Percentiles rank a stretch among this genome's conserved stretches.
Evolutionary conservation across 192 early-diverging fungal species (phyloP).

Genomic region (Coemansia sp.): DNA sequence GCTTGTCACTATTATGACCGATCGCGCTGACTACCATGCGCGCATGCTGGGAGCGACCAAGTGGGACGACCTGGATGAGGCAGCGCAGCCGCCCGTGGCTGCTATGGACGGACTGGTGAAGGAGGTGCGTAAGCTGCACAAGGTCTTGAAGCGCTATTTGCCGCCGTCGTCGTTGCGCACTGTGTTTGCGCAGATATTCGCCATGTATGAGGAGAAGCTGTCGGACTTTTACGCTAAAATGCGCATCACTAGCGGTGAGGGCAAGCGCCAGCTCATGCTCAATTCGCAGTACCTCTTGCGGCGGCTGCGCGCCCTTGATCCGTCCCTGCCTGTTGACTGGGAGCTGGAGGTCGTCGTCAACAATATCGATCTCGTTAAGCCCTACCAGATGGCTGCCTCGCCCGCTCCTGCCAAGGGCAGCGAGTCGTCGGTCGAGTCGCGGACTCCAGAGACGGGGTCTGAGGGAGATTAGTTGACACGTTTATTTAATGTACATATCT

Average conservation of each 20-base stretch:
- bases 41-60: conserved; percentile 63
- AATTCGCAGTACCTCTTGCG: conserved; percentile 74
- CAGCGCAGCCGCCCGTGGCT: conserved; percentile 26
- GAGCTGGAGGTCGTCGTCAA: conserved; percentile 76
- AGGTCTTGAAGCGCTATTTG: conserved; percentile 86
- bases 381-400: conserved; percentile 22
- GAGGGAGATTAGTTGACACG: not conserved
- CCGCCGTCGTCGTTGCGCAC: conserved; percentile 65
- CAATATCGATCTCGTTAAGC: conserved; percentile 69
- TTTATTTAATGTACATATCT: not conserved
- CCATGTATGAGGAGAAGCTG: conserved; percentile 71
- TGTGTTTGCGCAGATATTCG: conserved; percentile 78
- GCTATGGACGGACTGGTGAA: conserved; percentile 87
- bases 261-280: conserved; percentile 64
- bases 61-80: conserved; percentile 44
- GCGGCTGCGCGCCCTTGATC: conserved; percentile 64
- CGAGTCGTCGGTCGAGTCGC: not conserved
- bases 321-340: conserved; percentile 70
- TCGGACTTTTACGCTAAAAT: conserved; percentile 43
- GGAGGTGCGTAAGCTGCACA: conserved; percentile 87
- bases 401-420: not conserved
- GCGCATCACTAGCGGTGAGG: conserved; percentile 36
- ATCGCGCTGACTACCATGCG: conserved; percentile 77
- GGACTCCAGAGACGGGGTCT: not conserved
- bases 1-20: conserved; percentile 93